These are phyloP conservation scores for Pseudogymnoascus sp. DNA, from an alignment of 2,329 filamentous ascomycete species.

Conservation along the genomic window DNA sequence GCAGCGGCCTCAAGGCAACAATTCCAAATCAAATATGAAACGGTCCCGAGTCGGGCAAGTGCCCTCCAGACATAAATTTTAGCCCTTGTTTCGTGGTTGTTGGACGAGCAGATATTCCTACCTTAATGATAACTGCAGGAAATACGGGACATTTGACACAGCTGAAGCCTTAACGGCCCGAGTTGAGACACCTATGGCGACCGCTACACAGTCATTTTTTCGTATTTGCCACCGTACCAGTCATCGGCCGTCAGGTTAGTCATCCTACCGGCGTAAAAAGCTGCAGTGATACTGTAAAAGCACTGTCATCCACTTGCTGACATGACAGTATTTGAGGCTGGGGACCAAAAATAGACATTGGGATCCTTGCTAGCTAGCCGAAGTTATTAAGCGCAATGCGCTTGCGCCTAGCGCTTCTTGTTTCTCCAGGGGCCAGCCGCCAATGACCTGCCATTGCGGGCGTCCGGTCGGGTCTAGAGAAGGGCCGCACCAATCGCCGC, in stretches of 20 bases:
- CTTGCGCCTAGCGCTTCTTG: background rate
- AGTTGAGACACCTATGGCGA: background rate
- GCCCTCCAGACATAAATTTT: background rate
- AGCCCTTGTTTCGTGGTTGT: background rate
- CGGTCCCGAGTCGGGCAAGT: background rate
- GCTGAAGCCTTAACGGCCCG: slow-evolving; percentile 7
- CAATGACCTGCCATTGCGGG: background rate
- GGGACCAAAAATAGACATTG: background rate
- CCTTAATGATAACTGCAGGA: background rate
- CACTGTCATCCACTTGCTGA: background rate
- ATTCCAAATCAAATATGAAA: background rate
- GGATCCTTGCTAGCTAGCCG: background rate
- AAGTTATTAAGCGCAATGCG: slow-evolving; percentile 3
- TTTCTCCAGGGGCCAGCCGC: background rate
- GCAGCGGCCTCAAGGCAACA: background rate
- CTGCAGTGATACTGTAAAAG: slow-evolving; percentile 3
- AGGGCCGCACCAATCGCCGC: background rate
- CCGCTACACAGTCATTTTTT: background rate
- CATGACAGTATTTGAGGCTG: slow-evolving; percentile 6
- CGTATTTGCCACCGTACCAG: background rate
- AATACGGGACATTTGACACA: background rate
- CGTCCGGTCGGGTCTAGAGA: background rate
- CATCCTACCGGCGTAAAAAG: background rate
- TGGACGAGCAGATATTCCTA: background rate
- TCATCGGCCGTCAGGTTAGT: background rate